Evolutionary conservation across 176 grass and related monocot genomes (phyloP).

Genomic region (Alopecurus myosuroides): DNA sequence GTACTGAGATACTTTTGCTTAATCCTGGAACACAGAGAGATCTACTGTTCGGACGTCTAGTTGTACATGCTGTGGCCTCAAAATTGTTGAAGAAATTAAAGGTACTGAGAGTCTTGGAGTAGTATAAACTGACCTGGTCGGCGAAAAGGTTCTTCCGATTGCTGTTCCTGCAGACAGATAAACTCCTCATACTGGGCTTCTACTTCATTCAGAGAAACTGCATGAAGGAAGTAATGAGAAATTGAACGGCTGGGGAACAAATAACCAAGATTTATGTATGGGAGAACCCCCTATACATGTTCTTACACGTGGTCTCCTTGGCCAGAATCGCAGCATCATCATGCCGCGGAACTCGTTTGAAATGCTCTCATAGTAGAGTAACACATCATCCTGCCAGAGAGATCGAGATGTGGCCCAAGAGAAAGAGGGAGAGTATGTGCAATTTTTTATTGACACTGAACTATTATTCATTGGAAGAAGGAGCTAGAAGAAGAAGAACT

Average conservation of each 20-base stretch:
- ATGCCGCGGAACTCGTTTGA: slow-evolving; percentile 30
- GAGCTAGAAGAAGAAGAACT: background rate
- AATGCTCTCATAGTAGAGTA: too few relatives aligned
- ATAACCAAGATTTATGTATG: background rate
- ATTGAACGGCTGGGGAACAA: background rate
- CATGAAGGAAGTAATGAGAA: background rate
- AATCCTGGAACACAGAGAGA: background rate
- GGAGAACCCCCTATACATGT: background rate
- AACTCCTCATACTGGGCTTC: slow-evolving; percentile 71
- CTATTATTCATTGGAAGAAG: too few relatives aligned
- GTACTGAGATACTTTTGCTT: background rate
- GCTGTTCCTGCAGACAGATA: slow-evolving; percentile 76
- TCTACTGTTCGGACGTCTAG: background rate
- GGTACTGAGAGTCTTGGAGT: background rate
- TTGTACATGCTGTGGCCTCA: background rate
- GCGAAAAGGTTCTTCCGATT: slow-evolving; percentile 64
- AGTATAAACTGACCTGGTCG: slow-evolving; percentile 48
- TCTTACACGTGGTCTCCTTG: slow-evolving; percentile 69
- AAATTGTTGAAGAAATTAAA: background rate
- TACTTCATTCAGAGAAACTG: slow-evolving; percentile 78
- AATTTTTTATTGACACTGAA: too few relatives aligned
- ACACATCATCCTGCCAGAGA: too few relatives aligned
- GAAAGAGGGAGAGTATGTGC: background rate
- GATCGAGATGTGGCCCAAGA: background rate
- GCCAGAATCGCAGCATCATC: slow-evolving; percentile 52